Evolutionary conservation across 139 green algal species (phyloP).

Genomic region (Limnomonas spitsbergensis): DNA sequence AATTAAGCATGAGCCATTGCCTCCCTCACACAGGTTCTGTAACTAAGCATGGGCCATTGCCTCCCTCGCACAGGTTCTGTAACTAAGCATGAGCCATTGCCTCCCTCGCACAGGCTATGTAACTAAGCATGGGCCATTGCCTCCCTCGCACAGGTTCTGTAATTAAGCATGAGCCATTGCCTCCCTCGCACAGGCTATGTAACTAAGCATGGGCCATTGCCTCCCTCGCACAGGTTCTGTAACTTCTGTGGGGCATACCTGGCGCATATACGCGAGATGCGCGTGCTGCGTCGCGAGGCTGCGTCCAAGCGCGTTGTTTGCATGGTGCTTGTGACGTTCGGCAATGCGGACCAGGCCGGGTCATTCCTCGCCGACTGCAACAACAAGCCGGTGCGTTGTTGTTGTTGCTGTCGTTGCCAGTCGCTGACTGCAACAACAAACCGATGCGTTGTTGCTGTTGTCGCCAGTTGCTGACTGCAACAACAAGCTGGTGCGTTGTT

Average conservation of each 20-base stretch:
- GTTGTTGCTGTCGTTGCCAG: too few relatives aligned
- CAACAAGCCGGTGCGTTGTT: slow-evolving; percentile 63
- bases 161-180: too few relatives aligned
- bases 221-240: slow-evolving; percentile 58
- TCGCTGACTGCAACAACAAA: slow-evolving; percentile 72
- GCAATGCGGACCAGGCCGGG: slow-evolving; percentile 56
- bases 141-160: too few relatives aligned
- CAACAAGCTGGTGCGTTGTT: slow-evolving; percentile 62
- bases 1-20: too few relatives aligned
- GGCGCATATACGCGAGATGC: slow-evolving; percentile 52
- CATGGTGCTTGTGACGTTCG: slow-evolving; percentile 87
- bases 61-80: too few relatives aligned
- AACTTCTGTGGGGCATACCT: slow-evolving; percentile 78
- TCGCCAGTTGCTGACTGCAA: slow-evolving; percentile 78
- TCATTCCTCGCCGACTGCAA: slow-evolving; percentile 82
- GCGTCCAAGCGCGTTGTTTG: slow-evolving; percentile 48
- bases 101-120: too few relatives aligned
- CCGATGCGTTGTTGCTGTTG: slow-evolving; percentile 65
- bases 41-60: too few relatives aligned
- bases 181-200: too few relatives aligned
- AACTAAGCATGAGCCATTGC: too few relatives aligned
- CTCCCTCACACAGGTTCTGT: too few relatives aligned
- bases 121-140: too few relatives aligned
- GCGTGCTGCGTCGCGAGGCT: slow-evolving; percentile 73
- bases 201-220: too few relatives aligned